phyloP scores from a whole-genome alignment of 345 rosid species.

The Odontarrhena argentea region DNA sequence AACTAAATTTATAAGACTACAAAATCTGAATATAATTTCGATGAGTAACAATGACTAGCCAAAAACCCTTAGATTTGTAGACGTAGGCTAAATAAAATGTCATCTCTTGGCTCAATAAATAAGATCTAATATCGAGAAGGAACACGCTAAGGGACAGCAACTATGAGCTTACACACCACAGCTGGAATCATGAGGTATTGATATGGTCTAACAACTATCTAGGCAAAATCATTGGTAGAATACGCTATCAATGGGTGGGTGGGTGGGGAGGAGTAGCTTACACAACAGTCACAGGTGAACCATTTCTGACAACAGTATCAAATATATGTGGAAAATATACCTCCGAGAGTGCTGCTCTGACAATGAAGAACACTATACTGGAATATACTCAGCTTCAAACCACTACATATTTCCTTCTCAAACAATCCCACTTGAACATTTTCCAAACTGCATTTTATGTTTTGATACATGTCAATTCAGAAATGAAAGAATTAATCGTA shows the following conservation, averaged over 20 bases:
- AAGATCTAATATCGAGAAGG: neutral
- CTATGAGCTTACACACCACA: conserved; percentile 8
- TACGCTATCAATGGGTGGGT: neutral
- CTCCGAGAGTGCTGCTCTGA: conserved; percentile 54
- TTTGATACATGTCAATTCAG: conserved; percentile 49
- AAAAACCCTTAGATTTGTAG: conserved; percentile 8
- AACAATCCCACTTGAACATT: conserved; percentile 76
- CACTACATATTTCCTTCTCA: conserved; percentile 75
- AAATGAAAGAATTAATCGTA: conserved; percentile 18
- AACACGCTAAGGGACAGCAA: neutral
- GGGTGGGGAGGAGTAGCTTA: too few relatives aligned
- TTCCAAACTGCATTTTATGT: conserved; percentile 88
- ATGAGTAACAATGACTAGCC: neutral
- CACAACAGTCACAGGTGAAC: conserved; percentile 2
- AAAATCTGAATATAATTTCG: neutral
- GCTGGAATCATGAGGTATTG: conserved; percentile 15
- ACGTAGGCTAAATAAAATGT: neutral
- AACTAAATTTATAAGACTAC: conserved; percentile 1
- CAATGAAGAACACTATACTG: conserved; percentile 73
- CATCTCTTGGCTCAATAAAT: neutral
- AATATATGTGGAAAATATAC: conserved; percentile 40
- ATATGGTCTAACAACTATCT: conserved; percentile 11
- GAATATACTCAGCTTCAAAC: conserved; percentile 62
- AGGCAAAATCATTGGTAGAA: neutral
- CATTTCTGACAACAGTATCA: conserved; percentile 7